A percentile compares a stretch with the other conserved stretches of the same genome.
These are phyloP conservation scores for Byssothecium circinans DNA, from an alignment of 2,329 filamentous ascomycete genomes.

Conservation along the genomic window DNA sequence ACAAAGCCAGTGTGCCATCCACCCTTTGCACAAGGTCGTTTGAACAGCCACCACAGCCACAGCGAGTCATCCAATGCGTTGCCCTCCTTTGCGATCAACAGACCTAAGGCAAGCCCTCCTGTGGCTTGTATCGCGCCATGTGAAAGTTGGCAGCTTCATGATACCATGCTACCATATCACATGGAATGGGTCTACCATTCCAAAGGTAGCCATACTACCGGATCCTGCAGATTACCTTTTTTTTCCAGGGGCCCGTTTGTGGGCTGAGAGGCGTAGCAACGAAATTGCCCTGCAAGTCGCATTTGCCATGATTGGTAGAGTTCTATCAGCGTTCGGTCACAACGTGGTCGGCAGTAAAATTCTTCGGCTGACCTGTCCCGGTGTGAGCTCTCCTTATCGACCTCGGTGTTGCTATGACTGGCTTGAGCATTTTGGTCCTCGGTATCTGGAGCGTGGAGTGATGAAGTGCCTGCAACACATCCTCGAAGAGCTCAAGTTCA, in stretches of 20 bases:
- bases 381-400: neutral
- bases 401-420: neutral
- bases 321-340: neutral
- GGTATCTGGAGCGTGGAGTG: too few relatives aligned
- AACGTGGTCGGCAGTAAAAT: neutral
- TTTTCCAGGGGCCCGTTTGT: neutral
- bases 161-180: slow-evolving; percentile 9
- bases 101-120: neutral
- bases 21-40: neutral
- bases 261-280: slow-evolving; percentile 7
- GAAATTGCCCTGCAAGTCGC: slow-evolving; percentile 5
- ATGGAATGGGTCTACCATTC: slow-evolving; percentile 1
- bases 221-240: slow-evolving; percentile 1
- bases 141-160: neutral
- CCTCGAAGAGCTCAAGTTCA: too few relatives aligned
- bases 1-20: neutral
- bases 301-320: slow-evolving; percentile 5
- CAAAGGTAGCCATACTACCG: slow-evolving; percentile 2
- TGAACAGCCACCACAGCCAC: slow-evolving; percentile 5
- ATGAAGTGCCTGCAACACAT: too few relatives aligned
- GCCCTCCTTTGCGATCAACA: neutral
- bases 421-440: too few relatives aligned
- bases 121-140: neutral
- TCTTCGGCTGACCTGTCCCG: too few relatives aligned
- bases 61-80: neutral